Evolutionary conservation across 257 asterid genomes (phyloP).

Genomic region (Euphrasia confusa): DNA sequence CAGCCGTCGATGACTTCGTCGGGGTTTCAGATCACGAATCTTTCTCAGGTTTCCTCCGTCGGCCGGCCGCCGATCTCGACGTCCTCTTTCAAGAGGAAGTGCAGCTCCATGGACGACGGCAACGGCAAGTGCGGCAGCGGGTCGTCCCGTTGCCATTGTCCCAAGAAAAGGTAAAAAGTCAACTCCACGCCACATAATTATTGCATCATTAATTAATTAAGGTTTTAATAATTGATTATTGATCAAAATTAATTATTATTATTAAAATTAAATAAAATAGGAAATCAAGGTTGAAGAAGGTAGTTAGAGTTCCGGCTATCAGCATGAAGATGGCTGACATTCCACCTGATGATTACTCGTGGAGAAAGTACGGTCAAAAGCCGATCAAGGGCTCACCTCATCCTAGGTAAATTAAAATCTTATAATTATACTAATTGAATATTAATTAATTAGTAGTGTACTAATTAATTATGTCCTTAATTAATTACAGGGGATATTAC

Average conservation of each 20-base stretch:
- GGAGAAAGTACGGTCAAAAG: slow-evolving; percentile 93
- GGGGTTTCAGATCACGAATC: slow-evolving; percentile 80
- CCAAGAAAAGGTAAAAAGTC: slow-evolving; percentile 71
- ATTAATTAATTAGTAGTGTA: no score
- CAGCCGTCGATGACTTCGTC: slow-evolving; percentile 75
- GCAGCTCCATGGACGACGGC: slow-evolving; percentile 61
- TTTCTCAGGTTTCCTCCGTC: slow-evolving; percentile 58
- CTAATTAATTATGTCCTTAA: not conserved
- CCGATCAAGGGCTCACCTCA: slow-evolving; percentile 96
- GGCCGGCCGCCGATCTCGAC: slow-evolving; percentile 78
- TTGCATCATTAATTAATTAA: not conserved
- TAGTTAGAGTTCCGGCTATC: slow-evolving; percentile 64
- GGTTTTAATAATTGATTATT: not conserved
- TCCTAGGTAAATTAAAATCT: slow-evolving; percentile 52
- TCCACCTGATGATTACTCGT: slow-evolving; percentile 82
- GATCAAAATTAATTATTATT: not conserved
- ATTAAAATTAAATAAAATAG: slow-evolving; percentile 32
- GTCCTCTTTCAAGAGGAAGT: slow-evolving; percentile 75
- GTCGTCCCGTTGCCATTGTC: slow-evolving; percentile 78
- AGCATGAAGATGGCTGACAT: slow-evolving; percentile 82
- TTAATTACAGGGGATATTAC: slow-evolving; percentile 70
- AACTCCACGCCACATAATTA: slow-evolving; percentile 3
- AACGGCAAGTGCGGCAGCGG: slow-evolving; percentile 49
- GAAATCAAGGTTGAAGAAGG: slow-evolving; percentile 67
- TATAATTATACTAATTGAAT: no score